phyloP scores from a whole-genome alignment of 2,329 filamentous ascomycete species.

The Xylariaceae sp. region DNA sequence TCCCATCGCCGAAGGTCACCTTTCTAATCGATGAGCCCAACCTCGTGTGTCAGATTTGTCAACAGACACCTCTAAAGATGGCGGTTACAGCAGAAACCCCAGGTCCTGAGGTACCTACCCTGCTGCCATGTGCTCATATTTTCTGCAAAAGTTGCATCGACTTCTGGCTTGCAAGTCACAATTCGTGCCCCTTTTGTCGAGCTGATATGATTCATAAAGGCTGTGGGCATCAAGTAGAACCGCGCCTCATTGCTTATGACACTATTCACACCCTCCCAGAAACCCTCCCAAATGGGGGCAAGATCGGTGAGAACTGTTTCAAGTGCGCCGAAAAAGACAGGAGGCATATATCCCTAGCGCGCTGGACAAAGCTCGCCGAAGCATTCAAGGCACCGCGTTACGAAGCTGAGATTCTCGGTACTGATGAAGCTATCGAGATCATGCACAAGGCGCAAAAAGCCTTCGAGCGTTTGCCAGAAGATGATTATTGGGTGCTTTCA shows the following conservation, averaged over 20 bases:
- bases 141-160: conserved; percentile 41
- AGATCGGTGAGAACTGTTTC: conserved; percentile 31
- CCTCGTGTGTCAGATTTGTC: conserved; percentile 38
- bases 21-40: conserved; percentile 39
- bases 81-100: neutral
- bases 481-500: conserved; percentile 14
- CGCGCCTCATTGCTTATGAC: conserved; percentile 38
- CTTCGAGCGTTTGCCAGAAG: conserved; percentile 26
- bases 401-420: conserved; percentile 19
- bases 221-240: conserved; percentile 42
- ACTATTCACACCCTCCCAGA: conserved; percentile 44
- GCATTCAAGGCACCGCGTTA: conserved; percentile 21
- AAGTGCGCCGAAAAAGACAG: conserved; percentile 24
- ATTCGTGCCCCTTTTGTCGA: conserved; percentile 47
- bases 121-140: conserved; percentile 48
- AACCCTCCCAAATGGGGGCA: conserved; percentile 43
- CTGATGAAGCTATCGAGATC: conserved; percentile 13
- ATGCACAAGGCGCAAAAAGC: conserved; percentile 25
- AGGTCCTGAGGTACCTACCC: conserved; percentile 29
- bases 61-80: conserved; percentile 26
- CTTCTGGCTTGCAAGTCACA: conserved; percentile 36
- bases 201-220: conserved; percentile 35
- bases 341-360: conserved; percentile 6
- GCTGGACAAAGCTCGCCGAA: conserved; percentile 14
- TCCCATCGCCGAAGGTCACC: conserved; percentile 37